Base-by-base conservation (phyloP, 2,329 filamentous ascomycete species). In the Chrysoporthe deuterocubensis region DNA sequence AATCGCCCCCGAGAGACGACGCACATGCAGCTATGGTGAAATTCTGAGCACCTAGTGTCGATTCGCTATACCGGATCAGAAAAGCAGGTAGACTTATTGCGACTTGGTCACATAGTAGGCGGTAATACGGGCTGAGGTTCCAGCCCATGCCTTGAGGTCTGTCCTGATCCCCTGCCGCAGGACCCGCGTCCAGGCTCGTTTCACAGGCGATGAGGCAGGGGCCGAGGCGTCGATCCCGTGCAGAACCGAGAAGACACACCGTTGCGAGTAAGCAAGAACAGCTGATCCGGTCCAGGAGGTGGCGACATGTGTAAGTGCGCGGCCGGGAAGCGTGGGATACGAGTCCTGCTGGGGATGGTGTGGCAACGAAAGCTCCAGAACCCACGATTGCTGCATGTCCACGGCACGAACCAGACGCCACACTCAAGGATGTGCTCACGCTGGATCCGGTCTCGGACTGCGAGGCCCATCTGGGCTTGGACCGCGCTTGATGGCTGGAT, bases 121-220 rank as follows among this genome's bases (percentile, higher is more conserved):
- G 43, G 59, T 8, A 61, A 48, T 34, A 26, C 42, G 21, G 59
- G 59, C 59, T 61, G 59, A 61, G 59, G 26, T 61, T 34, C 21
- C 59, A 61, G 59, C 59, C 59, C 59, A 37, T 46, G 42, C 43
- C 9, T 14, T 46, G 21, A 34, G 13, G 7, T 7, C 8, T 61
- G 7, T 32, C 43, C 14, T 61, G 13, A 21, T 16, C 9, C 21
- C 21, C 43, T 34, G 26, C 26, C 40, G 21, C 18, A n/a, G n/a
- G 42, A 61, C 42, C 40, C 26, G 43, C 43, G 59, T 46, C 59
- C 43, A 34, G 43, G 14, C 26, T 46, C 43, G 59, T 34, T n/a
- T 46, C 42, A 34, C 43, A 48, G 40, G 59, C 21, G 42, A 32
- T 37, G 42, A 48, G 59, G 59, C 42, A 61, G 59, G 26, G 21